Conservation (phyloP, 768 basidiomycete genomes). For the Mrakia frigida region DNA sequence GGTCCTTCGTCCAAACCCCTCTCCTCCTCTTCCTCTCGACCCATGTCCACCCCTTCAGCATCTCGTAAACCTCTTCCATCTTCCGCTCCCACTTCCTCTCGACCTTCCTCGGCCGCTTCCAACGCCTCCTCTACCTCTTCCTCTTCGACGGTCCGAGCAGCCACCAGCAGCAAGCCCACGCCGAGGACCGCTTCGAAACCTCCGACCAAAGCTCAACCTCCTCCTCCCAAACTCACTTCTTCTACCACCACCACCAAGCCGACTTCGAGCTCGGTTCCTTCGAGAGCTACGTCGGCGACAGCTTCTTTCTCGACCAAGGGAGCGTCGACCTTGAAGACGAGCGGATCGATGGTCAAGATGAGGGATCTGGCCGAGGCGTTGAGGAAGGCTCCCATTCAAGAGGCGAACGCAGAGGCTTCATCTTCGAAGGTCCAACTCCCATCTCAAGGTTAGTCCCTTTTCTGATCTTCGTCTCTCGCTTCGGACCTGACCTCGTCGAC, state of each 20-base stretch:
- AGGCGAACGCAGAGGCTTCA: neutral
- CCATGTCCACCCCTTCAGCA: neutral
- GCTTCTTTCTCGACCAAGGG: neutral
- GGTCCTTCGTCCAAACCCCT: neutral
- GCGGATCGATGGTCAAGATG: conserved; percentile 25
- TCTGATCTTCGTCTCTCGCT: neutral
- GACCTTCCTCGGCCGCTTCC: neutral
- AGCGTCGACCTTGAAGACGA: neutral
- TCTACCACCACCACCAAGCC: neutral
- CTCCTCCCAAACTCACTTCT: neutral
- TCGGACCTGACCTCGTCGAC: neutral
- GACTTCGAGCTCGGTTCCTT: neutral
- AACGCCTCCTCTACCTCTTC: neutral
- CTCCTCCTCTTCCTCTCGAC: neutral
- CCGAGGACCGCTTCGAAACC: neutral
- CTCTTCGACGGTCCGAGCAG: neutral
- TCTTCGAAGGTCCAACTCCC: neutral
- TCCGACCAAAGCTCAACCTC: neutral
- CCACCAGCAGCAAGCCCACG: neutral
- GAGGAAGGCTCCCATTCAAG: neutral
- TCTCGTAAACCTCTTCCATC: neutral
- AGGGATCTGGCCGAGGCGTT: conserved; percentile 21
- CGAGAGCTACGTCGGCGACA: neutral
- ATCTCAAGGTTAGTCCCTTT: neutral
- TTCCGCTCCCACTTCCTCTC: neutral